Base-by-base conservation (phyloP, 1,139 yeast genomes). In the Geotrichum phurueaensis region DNA sequence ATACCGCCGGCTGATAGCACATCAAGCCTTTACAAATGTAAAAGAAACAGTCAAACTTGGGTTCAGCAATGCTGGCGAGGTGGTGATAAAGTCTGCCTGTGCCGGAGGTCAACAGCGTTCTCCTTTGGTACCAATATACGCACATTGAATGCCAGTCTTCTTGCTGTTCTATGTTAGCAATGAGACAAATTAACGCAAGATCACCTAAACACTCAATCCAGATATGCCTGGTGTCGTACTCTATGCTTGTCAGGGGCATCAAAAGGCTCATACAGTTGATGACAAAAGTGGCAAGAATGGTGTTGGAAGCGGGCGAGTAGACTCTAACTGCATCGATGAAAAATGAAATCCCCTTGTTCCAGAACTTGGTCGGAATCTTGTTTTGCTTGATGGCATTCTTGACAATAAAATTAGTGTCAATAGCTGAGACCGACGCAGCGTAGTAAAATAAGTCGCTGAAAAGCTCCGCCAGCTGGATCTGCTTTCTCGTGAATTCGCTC, bases 201-300 rank as follows among this genome's bases (percentile, higher is more conserved):
- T 73, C 76, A 3, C 76, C 76, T 33, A 73, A 58, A 3, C 70
- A 72, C 60, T 73, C 76, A 47, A 71, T 65, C 75, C 75, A 73
- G 60, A 70, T 69, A 50, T 66, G 69, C 12, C 70, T 60, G 6
- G 71, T 64, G 22, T 67, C 71, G 54, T 70, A 70, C 12, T 70
- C 72, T n/a, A 69, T 68, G 54, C 72, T 75, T 1, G 67, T 69
- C 47, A 72, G 63, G 63, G 73, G 67, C 33, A 71, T 62, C 51
- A 73, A 62, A 39, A 70, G 56, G 18, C 63, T 61, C 62, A 71
- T 71, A 51, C 72, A 67, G 59, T 66, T 67, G 22, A 65, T 65
- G 5, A 71, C 65, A 59, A 72, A 72, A 47, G 65, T 62, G 15
- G 67, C 65, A 25, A 71, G 65, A 45, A 67, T 62, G 15, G 66